Evolutionary conservation across 2,329 filamentous ascomycete genomes (phyloP), one percentile per base, ranked within the genome.

Genomic region (Aspergillus thermomutatus): DNA sequence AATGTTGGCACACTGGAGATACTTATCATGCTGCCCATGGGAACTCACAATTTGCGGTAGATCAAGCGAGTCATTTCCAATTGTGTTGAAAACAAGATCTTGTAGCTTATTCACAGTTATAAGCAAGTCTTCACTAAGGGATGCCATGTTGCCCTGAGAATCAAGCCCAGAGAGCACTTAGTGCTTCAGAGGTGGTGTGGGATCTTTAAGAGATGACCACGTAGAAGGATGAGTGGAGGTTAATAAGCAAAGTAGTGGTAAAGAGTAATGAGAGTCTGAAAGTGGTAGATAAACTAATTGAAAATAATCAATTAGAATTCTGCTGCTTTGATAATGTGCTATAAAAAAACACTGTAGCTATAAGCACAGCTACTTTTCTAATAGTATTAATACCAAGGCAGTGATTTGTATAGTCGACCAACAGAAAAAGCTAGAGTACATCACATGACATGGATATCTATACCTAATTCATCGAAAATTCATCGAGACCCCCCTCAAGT

Each of bases 71-170:
- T 99, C 94, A 81, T 92, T 97, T 77, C 94, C 94, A 76, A 99
- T 99, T 66, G 94, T 99, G 80, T 99, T 99, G 82, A 99, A 99
- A 71, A 99, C 94, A 72, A 99, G 80, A 77, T 97, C 94, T 78
- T 99, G 94, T 71, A 99, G 83, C 82, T 96, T 96, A 83, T 99
- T 99, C 80, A 99, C 94, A 64, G 92, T 95, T 67, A 86, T 87
- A 74, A 99, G 86, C 77, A 99, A 82, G 78, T 99, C 92, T 78
- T 99, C 94, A 72, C 94, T 93, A 69, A 99, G 87, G 71, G 93
- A 87, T 73, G 94, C 90, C 94, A 97, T 99, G n/a, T 62, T 73
- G 53, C 43, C 10, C 43, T 25, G 21, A 46, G n/a, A 43, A 43
- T 43, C 14, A 21, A 23, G 8, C 40, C 40, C 21, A 23, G 21